Evolutionary conservation across 768 basidiomycete genomes (phyloP), one percentile per base, ranked within the genome.

Genomic region (Serpula lacrymans): DNA sequence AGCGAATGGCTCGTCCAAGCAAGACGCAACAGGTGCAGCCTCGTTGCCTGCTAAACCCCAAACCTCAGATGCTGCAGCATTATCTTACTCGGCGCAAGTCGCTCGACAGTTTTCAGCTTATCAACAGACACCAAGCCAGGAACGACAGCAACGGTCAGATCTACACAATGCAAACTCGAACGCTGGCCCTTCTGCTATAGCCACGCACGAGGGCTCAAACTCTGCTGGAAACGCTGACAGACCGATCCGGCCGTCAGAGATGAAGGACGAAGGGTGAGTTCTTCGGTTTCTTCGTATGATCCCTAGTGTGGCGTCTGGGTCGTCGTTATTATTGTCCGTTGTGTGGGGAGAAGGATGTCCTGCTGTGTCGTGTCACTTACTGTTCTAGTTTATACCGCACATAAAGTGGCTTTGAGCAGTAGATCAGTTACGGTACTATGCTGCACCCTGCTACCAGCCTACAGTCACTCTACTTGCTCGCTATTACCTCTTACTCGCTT

Each of bases 201-300:
- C 62, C 18, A 67, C 69, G 9, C 68, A 65, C 37, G 60, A 64
- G 29, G 53, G 58, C n/a, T 37, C 59, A 11, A 46, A 59, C 14
- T 55, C 60, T 37, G 56, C 52, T 26, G 50, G 40, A 23, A 65
- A 71, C 39, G 68, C 64, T 34, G 68, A 77, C 11, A 73, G 74
- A 55, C 71, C 76, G 13, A 71, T 82, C 53, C 75, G 81, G 48
- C 80, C 80, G 7, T 77, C 77, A 14, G 84, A 88, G 58, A 84
- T 83, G 82, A 81, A 83, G 45, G 86, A 88, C 58, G 80, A 80
- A 71, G 86, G 86, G 86, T 88, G 74, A 83, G 86, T 70, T 44
- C 41, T 48, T 43, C 35, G 44, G 41, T 37, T 21, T 24, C 28
- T 52, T 48, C 47, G 37, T 39, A 34, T 42, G 33, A 25, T 41